These are phyloP conservation scores for Torrubiellomyces zombiae DNA, from an alignment of 2,329 filamentous ascomycete genomes.

Conservation along the genomic window DNA sequence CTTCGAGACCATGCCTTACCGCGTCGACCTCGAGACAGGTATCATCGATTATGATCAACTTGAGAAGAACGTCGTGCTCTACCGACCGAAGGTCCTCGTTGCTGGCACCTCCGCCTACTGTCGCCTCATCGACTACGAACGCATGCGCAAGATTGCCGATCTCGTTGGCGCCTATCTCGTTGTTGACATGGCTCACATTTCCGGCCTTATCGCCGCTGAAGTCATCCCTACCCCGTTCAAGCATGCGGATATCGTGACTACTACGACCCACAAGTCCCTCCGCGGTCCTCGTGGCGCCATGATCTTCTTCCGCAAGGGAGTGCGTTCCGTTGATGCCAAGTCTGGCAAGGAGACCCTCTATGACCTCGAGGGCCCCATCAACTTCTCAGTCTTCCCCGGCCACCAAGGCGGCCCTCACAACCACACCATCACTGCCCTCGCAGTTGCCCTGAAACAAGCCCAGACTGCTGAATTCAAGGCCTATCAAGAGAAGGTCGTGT, in stretches of 20 bases:
- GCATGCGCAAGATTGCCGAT: conserved; percentile 93
- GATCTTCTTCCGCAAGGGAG: conserved; percentile 99
- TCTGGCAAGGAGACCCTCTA: conserved; percentile 79
- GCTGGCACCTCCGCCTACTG: conserved; percentile 97
- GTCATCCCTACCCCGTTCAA: conserved; percentile 90
- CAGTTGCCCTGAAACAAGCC: conserved; percentile 90
- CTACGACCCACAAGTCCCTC: conserved; percentile 97
- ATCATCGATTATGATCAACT: conserved; percentile 95
- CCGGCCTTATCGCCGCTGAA: conserved; percentile 79
- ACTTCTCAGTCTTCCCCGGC: conserved; percentile 97
- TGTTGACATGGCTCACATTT: conserved; percentile 98
- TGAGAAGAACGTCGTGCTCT: conserved; percentile 77
- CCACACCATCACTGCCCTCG: conserved; percentile 95
- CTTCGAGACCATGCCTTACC: conserved; percentile 97
- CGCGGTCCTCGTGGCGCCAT: conserved; percentile 95
- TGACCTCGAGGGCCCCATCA: conserved; percentile 90
- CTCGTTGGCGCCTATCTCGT: conserved; percentile 86
- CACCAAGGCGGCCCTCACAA: conserved; percentile 98
- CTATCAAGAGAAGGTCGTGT: conserved; percentile 84
- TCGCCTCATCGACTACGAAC: conserved; percentile 88
- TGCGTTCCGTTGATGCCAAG: conserved; percentile 80
- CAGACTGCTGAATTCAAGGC: conserved; percentile 77
- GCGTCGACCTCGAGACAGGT: conserved; percentile 74
- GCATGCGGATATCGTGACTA: conserved; percentile 90
- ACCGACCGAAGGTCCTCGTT: conserved; percentile 89